phyloP scores from a whole-genome alignment of 306 rosid genomes.

The Malus orientalis region DNA sequence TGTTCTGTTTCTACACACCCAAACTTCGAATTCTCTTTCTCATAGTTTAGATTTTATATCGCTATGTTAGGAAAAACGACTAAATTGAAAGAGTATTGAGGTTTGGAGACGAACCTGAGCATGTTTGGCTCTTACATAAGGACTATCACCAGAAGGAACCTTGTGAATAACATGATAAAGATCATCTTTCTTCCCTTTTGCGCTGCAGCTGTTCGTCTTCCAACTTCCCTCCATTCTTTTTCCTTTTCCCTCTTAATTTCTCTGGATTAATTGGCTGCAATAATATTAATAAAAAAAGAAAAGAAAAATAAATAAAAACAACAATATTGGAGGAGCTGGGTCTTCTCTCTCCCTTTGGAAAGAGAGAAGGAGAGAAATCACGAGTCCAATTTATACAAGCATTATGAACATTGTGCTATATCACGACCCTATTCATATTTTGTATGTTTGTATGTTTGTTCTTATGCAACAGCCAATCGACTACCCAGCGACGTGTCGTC shows the following conservation, averaged over 20 bases:
- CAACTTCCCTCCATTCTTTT: background rate
- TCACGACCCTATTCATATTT: constrained; percentile 1
- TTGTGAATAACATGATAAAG: constrained; percentile 78
- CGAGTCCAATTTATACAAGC: background rate
- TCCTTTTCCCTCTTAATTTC: background rate
- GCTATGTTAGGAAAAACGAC: too few species aligned
- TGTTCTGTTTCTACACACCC: too few species aligned
- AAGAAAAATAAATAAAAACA: background rate
- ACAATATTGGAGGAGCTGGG: background rate
- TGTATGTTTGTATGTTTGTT: background rate
- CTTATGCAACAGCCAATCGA: background rate
- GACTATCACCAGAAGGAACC: constrained; percentile 72
- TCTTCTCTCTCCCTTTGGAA: background rate
- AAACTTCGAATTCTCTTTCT: too few species aligned
- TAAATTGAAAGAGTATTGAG: background rate
- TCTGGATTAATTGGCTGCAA: background rate
- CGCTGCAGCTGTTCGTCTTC: constrained; percentile 11
- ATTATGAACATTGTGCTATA: background rate
- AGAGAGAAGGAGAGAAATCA: background rate
- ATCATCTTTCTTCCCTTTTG: constrained; percentile 50
- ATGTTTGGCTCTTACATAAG: constrained; percentile 87
- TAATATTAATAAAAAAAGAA: background rate
- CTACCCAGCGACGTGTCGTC: background rate
- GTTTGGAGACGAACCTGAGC: constrained; percentile 55
- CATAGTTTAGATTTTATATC: too few species aligned